A percentile compares a stretch with the other conserved stretches of the same genome.
phyloP scores from a whole-genome alignment of 441 rosid species.

The Adansonia grandidieri region DNA sequence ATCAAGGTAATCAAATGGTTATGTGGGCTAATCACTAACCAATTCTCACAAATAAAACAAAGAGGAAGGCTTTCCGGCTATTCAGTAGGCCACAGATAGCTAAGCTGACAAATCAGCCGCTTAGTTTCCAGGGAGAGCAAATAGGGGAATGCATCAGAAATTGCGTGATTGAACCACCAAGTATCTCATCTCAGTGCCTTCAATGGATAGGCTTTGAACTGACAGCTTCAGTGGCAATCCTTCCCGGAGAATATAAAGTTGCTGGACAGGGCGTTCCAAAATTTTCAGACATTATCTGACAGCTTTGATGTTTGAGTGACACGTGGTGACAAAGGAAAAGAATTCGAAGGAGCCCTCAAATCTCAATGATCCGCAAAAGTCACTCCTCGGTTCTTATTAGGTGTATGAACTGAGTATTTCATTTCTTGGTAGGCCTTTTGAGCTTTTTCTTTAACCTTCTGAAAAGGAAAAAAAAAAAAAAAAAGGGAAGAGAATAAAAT shows the following conservation, averaged over 20 bases:
- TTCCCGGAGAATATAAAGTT: not conserved
- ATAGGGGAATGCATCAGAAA: too few species aligned
- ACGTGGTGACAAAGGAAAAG: not conserved
- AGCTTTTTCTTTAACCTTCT: conserved; percentile 45
- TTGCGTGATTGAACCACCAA: too few species aligned
- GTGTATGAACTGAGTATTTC: not conserved
- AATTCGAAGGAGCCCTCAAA: not conserved
- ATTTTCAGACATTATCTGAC: not conserved
- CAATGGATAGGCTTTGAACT: too few species aligned
- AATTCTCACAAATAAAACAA: too few species aligned
- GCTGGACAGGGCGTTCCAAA: not conserved
- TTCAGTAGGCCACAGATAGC: too few species aligned
- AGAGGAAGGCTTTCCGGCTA: too few species aligned
- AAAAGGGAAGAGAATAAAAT: not conserved
- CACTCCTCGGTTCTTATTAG: not conserved
- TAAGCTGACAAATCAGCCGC: too few species aligned
- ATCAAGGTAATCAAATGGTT: not conserved
- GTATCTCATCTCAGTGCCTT: too few species aligned
- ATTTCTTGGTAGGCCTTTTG: conserved; percentile 38
- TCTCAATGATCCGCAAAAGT: not conserved
- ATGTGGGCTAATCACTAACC: too few species aligned
- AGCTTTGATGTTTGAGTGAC: not conserved
- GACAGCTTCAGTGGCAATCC: not conserved
- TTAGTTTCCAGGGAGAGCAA: too few species aligned
- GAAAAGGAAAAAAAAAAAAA: conserved; percentile 16